A percentile compares a stretch with the other conserved stretches of the same genome.
These are phyloP conservation scores for Hyphodiscus sp. DNA, from an alignment of 2,329 filamentous ascomycete genomes.

Conservation along the genomic window DNA sequence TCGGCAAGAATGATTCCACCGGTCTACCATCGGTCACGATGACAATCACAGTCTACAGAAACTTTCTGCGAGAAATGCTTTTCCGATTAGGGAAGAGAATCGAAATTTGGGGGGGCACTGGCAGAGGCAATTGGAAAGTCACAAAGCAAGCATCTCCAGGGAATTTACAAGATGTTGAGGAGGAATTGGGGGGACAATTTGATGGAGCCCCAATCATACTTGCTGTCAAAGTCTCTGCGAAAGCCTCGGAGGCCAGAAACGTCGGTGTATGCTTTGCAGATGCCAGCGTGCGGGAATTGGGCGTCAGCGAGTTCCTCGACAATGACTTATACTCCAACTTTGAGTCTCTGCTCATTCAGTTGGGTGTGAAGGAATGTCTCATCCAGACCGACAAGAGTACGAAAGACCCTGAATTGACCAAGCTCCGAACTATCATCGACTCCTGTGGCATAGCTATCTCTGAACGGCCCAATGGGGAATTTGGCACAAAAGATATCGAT, in stretches of 20 bases:
- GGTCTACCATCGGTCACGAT: constrained; percentile 90
- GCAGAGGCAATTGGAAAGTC: constrained; percentile 87
- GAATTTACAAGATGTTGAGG: constrained; percentile 94
- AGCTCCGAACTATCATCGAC: constrained; percentile 82
- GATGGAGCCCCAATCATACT: constrained; percentile 92
- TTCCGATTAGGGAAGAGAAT: constrained; percentile 86
- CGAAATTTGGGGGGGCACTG: constrained; percentile 78
- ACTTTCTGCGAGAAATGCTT: constrained; percentile 89
- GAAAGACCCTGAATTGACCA: constrained; percentile 83
- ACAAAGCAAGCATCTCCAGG: constrained; percentile 89
- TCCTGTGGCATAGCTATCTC: constrained; percentile 88
- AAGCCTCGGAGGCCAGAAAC: constrained; percentile 73
- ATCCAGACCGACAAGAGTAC: constrained; percentile 71
- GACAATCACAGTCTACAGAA: constrained; percentile 89
- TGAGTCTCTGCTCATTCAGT: constrained; percentile 89
- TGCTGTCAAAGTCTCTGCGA: constrained; percentile 88
- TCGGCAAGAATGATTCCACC: constrained; percentile 78
- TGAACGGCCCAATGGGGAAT: constrained; percentile 70
- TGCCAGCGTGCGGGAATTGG: constrained; percentile 89
- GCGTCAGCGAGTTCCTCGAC: constrained; percentile 97
- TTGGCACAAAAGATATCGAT: constrained; percentile 86
- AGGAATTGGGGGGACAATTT: constrained; percentile 84
- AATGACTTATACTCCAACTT: constrained; percentile 98
- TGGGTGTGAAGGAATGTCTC: constrained; percentile 90
- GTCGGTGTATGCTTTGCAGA: constrained; percentile 97